phyloP scores from a whole-genome alignment of 768 basidiomycete genomes.

The Rickenella mellea region DNA sequence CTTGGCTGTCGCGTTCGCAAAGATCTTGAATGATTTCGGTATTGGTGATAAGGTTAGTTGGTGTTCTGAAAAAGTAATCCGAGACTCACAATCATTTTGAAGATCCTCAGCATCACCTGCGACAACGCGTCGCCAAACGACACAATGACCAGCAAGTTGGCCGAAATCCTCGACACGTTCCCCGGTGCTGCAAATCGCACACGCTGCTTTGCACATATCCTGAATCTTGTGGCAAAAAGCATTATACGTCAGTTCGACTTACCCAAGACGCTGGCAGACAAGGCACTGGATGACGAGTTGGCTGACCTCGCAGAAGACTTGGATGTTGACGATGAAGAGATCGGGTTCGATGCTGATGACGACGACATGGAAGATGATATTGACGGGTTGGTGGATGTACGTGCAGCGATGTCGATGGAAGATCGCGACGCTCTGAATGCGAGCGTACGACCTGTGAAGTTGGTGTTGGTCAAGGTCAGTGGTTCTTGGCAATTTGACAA shows the following conservation, averaged over 20 bases:
- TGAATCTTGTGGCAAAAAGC: slow-evolving; percentile 27
- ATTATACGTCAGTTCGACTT: slow-evolving; percentile 25
- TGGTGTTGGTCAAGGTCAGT: slow-evolving; percentile 24
- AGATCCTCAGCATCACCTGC: slow-evolving; percentile 24
- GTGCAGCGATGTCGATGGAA: slow-evolving; percentile 5
- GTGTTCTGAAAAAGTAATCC: too few relatives aligned
- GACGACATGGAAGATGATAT: slow-evolving; percentile 8
- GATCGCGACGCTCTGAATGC: slow-evolving; percentile 12
- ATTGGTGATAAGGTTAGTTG: slow-evolving; percentile 24
- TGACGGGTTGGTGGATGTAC: slow-evolving; percentile 18
- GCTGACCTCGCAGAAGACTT: too few relatives aligned
- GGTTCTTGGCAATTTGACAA: neutral
- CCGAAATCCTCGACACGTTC: slow-evolving; percentile 12
- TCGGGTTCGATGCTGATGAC: too few relatives aligned
- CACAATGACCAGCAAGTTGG: slow-evolving; percentile 21
- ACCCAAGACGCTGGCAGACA: slow-evolving; percentile 9
- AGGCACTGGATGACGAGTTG: too few relatives aligned
- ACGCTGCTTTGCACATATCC: slow-evolving; percentile 28
- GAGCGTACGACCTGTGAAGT: slow-evolving; percentile 13
- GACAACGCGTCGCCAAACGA: slow-evolving; percentile 29
- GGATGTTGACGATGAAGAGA: too few relatives aligned
- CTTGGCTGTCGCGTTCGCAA: slow-evolving; percentile 23
- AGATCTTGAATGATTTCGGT: slow-evolving; percentile 25
- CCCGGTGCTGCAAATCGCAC: slow-evolving; percentile 16
- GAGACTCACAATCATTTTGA: too few relatives aligned